These are phyloP conservation scores for Beta lomatogona DNA, from an alignment of 179 eudicot genomes.

Conservation along the genomic window DNA sequence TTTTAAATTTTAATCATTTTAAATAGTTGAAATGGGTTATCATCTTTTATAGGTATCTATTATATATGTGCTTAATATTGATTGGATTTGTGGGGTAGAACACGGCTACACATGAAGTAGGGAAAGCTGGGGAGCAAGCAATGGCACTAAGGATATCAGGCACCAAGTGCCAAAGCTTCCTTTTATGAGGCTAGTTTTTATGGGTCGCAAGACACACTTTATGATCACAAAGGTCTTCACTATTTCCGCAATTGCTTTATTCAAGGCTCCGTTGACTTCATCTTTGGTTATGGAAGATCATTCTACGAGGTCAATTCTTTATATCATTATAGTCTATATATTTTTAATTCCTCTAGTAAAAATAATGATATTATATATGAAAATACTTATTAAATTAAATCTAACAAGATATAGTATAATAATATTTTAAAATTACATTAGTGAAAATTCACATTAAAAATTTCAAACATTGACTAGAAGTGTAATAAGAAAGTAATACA, in stretches of 20 bases:
- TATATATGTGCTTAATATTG: not conserved
- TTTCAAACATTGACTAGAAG: no score
- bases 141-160: conserved; percentile 71
- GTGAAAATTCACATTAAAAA: no score
- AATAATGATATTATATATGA: no score
- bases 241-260: conserved; percentile 59
- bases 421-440: no score
- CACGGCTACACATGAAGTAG: conserved; percentile 53
- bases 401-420: no score
- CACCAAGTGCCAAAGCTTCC: conserved; percentile 55
- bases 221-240: conserved; percentile 71
- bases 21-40: no score
- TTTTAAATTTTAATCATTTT: no score
- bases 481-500: no score
- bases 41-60: no score
- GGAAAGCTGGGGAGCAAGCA: conserved; percentile 52
- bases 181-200: conserved; percentile 58
- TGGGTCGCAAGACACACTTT: conserved; percentile 73
- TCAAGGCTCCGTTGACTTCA: conserved; percentile 73
- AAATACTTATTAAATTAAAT: no score
- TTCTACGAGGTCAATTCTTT: conserved; percentile 49
- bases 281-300: conserved; percentile 66
- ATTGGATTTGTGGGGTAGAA: conserved; percentile 31
- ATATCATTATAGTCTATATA: no score
- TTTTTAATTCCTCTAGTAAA: no score